Evolutionary conservation across 164 flowering plant species (phyloP), one percentile per base, ranked within the genome.

Genomic region (Magnolia kwangsiensis): DNA sequence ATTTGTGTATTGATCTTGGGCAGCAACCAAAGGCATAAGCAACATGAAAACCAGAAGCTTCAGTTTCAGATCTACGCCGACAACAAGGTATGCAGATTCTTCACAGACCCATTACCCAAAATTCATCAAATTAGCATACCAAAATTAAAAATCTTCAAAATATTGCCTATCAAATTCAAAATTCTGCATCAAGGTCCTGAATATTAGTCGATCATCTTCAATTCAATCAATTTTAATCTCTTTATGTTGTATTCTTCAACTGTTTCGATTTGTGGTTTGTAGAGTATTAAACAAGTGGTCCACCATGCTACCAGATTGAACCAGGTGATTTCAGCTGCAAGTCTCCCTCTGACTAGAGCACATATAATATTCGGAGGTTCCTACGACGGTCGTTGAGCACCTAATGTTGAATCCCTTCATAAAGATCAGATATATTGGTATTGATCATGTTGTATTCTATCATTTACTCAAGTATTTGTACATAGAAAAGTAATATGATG

Each of bases 281-380:
- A 89, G 93, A 87, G 86, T 79, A 84, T 88, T 18, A 87, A 87
- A 84, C 86, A 85, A 75, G 86, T 82, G 80, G 89, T 89, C 50
- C 85, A 78, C 2, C 89, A 79, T 19, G 88, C 89, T 72, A 84
- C 78, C 7, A 82, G 78, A 77, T 59, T 86, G 82, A 90, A 89
- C 72, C 88, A 90, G 71, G 87, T 87, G 71, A 77, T 88, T 24
- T 82, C 87, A 63, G 86, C 88, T 59, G 87, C 68, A 1, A 85
- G 89, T 21, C 86, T 82, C 4, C 90, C 91, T 4, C 29, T 77
- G 9, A 72, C 76, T 66, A 85, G 88, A 82, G 90, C 92, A 67
- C 88, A 86, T 7, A 77, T 90, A 1, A 85, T 88, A 1, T 77
- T 75, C 80, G 90, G 92, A 8, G 91, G 92, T 45, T 82, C 83